phyloP scores from a whole-genome alignment of 495 filamentous ascomycete species.

The Penicillium fimorum region DNA sequence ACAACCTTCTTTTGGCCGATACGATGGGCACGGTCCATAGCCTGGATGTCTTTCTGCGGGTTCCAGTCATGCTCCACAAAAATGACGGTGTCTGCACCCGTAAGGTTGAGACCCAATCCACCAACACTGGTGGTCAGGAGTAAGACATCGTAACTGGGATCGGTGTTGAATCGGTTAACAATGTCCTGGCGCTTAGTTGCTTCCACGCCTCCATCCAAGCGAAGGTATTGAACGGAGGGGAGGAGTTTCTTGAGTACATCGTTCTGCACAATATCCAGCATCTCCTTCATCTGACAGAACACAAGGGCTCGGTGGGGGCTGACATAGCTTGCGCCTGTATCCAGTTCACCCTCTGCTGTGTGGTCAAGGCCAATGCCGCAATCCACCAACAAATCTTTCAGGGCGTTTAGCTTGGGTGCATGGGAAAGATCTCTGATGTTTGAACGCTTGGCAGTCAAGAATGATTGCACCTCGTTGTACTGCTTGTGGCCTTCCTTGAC shows the following conservation, averaged over 20 bases:
- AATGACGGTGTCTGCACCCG: conserved; percentile 96
- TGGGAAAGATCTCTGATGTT: conserved; percentile 80
- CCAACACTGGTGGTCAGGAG: conserved; percentile 93
- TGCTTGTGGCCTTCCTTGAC: conserved; percentile 92
- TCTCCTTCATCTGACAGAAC: conserved; percentile 99
- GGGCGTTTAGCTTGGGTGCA: conserved; percentile 87
- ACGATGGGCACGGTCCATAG: conserved; percentile 97
- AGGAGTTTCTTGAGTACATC: conserved; percentile 83
- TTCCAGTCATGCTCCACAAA: conserved; percentile 99
- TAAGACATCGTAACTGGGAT: conserved; percentile 90
- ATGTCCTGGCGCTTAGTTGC: conserved; percentile 89
- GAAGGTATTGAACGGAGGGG: conserved; percentile 82
- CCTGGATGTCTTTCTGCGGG: conserved; percentile 96
- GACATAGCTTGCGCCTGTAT: conserved; percentile 74
- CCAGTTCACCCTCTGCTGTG: conserved; percentile 54
- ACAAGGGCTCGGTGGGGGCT: conserved; percentile 93
- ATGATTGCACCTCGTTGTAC: conserved; percentile 77
- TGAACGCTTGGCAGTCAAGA: conserved; percentile 65
- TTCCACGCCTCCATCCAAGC: conserved; percentile 89
- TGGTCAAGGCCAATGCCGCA: conserved; percentile 82
- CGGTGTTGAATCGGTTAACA: conserved; percentile 97
- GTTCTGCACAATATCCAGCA: conserved; percentile 96
- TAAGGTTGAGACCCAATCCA: conserved; percentile 91
- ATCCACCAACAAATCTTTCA: conserved; percentile 87
- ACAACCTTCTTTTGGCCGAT: conserved; percentile 99